Evolutionary conservation across 305 asterid species (phyloP).

Genomic region (Fraxinus albicans): DNA sequence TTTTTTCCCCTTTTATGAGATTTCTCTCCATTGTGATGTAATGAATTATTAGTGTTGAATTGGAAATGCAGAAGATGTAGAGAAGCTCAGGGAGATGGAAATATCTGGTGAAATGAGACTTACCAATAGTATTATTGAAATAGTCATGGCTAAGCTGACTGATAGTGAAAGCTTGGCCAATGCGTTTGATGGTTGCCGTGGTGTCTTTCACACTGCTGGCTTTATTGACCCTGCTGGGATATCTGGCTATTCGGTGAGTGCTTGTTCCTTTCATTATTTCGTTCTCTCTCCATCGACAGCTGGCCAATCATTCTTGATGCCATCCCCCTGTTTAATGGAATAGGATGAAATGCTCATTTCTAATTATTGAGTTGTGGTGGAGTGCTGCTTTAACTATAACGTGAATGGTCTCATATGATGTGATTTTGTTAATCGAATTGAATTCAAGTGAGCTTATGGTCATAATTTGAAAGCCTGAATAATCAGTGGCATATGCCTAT

Average conservation of each 20-base stretch:
- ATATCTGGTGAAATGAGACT: conserved; percentile 72
- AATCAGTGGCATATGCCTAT: neutral
- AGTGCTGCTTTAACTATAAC: neutral
- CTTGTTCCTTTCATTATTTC: neutral
- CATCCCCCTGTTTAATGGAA: neutral
- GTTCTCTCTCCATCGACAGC: neutral
- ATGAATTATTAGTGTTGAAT: neutral
- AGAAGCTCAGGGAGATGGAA: conserved; percentile 77
- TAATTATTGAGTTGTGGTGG: neutral
- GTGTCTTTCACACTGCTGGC: conserved; percentile 79
- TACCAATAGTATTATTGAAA: conserved; percentile 48
- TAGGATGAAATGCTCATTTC: neutral
- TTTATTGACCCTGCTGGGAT: conserved; percentile 86
- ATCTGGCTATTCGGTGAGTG: conserved; percentile 84
- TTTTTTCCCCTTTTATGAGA: neutral
- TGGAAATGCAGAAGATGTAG: conserved; percentile 74
- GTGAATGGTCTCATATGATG: neutral
- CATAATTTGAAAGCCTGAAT: neutral
- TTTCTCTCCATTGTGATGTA: neutral
- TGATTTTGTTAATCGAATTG: neutral
- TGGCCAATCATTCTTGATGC: neutral
- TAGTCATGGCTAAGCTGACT: conserved; percentile 58
- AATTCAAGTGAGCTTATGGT: neutral
- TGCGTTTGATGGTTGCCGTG: conserved; percentile 76
- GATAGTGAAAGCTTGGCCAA: conserved; percentile 52